Evolutionary conservation across 805 yeast species (phyloP), one percentile per base, ranked within the genome.

Genomic region (Pichia nanzhaoensis): DNA sequence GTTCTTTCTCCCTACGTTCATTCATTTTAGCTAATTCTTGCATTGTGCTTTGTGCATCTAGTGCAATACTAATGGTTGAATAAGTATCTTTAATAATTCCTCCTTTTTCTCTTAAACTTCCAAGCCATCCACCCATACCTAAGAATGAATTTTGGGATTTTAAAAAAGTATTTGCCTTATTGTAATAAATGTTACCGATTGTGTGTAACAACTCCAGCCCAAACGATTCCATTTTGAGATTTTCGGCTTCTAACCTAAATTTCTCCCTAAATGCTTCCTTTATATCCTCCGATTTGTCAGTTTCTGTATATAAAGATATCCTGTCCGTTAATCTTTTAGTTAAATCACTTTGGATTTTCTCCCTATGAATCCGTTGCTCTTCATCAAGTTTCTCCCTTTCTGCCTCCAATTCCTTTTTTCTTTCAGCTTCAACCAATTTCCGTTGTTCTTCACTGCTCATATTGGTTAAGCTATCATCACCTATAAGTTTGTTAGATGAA

Each of bases 191-290:
- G 49, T 74, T 75, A 17, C 98, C 97, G 50, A 93, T 83, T 17
- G 91, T 69, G 53, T 83, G 89, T 52, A 91, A 68, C 41, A 93
- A 71, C 65, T 91, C 95, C 41, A 91, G 66, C 13, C 99, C 99
- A 67, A 93, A 93, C 44, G 96, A 86, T 70, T 93, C 99, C 74
- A 88, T 78, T 63, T 93, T 93, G 59, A 93, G 69, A 50, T 84
- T 84, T 53, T 84, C 90, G 37, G 84, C 76, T 58, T 85, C 93
- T 44, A 69, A 67, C 34, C 67, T 64, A 24, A 85, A 67, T 52
- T 78, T 78, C 12, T 56, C 55, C n/a, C 61, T 65, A 57, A 77
- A 84, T 0, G 83, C 73, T 6, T 63, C 61, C 42, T 82, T 70
- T 34, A 89, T 80, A 28, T 79, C 86, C 0, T 67, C 69, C 42